Conservation (phyloP, 169 alveolate species). For the Eimeria tenella region DNA sequence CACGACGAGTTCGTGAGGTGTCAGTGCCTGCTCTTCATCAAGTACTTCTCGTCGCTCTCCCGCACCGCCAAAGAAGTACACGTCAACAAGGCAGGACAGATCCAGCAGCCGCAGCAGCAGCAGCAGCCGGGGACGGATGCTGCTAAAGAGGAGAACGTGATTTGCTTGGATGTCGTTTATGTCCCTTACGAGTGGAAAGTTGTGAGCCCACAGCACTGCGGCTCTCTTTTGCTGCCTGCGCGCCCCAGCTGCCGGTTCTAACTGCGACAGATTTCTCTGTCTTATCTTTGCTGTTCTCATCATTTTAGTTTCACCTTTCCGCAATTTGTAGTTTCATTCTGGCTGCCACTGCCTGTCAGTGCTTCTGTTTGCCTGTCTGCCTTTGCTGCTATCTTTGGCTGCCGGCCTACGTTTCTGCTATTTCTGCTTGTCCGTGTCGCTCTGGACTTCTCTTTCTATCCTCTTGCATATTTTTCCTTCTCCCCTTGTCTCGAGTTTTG, state of each 20-base stretch:
- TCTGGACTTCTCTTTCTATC: not conserved
- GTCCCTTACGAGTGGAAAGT: constrained; percentile 50
- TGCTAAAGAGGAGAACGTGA: not conserved
- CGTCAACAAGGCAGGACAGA: not conserved
- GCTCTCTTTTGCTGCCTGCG: not conserved
- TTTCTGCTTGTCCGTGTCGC: not conserved
- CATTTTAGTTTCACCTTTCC: not conserved
- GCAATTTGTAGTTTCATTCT: not conserved
- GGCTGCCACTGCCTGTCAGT: not conserved
- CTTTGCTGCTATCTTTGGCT: not conserved
- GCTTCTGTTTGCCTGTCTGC: not conserved
- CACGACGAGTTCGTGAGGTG: constrained; percentile 29
- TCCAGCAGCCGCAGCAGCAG: constrained; percentile 9
- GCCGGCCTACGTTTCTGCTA: too few relatives aligned
- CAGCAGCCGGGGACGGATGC: constrained; percentile 1
- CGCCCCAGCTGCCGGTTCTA: not conserved
- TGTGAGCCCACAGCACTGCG: not conserved
- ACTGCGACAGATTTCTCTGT: not conserved
- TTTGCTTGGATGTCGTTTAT: constrained; percentile 50
- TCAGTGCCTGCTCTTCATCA: constrained; percentile 44
- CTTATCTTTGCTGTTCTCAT: not conserved
- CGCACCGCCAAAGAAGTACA: constrained; percentile 2
- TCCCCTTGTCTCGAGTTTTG: not conserved
- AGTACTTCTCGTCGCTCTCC: constrained; percentile 40
- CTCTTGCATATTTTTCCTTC: not conserved